Conservation (phyloP, 192 early-diverging fungal species). For the Coemansia sp. region DNA sequence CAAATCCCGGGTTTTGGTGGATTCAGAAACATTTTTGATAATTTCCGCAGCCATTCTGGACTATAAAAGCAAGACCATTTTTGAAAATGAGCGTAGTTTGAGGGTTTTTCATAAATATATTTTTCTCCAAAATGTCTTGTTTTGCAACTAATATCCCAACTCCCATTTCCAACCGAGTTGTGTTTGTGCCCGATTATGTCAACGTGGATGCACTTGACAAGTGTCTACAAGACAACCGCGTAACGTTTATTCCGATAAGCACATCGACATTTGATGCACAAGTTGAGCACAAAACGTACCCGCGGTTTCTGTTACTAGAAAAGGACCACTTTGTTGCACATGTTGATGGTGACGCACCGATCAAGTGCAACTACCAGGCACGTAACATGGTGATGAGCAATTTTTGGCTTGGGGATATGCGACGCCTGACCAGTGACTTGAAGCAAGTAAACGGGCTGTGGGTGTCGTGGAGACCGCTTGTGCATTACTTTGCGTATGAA, state of each 20-base stretch:
- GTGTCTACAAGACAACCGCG: background rate
- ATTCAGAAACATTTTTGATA: background rate
- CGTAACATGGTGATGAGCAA: conserved; percentile 5
- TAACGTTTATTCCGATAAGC: background rate
- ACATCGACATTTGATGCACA: conserved; percentile 3
- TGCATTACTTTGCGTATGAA: conserved; percentile 5
- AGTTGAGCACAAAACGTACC: background rate
- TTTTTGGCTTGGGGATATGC: background rate
- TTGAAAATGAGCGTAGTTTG: background rate
- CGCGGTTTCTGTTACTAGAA: conserved; percentile 7
- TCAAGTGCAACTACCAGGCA: conserved; percentile 9
- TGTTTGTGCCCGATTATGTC: conserved; percentile 11
- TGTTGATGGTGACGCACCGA: background rate
- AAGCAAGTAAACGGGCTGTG: conserved; percentile 1
- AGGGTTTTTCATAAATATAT: background rate
- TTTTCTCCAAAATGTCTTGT: background rate
- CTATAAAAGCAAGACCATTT: background rate
- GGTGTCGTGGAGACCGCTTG: background rate
- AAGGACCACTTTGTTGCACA: conserved; percentile 2
- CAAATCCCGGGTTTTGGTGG: too few relatives aligned
- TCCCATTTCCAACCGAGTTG: background rate
- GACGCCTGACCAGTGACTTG: background rate
- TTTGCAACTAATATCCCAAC: background rate
- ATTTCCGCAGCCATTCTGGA: background rate
- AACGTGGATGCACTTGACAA: conserved; percentile 1